A percentile compares a stretch with the other conserved stretches of the same genome.
Conservation (phyloP, 805 yeast genomes). For the Cyberlindnera japonica region DNA sequence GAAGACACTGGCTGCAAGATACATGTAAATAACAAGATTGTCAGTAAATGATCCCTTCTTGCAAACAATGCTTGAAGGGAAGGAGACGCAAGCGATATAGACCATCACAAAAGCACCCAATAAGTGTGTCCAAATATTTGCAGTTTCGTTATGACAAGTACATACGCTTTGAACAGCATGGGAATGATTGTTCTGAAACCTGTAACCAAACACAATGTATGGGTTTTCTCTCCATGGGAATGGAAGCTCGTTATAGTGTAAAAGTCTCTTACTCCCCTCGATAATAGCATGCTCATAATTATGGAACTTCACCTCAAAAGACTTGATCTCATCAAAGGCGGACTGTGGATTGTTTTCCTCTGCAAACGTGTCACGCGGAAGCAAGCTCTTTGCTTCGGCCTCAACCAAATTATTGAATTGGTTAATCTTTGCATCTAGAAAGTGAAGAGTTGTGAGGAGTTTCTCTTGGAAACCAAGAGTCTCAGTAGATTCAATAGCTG, state of each 20-base stretch:
- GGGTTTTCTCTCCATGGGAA: constrained; percentile 92
- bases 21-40: constrained; percentile 55
- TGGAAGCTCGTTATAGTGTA: constrained; percentile 86
- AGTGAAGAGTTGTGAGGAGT: constrained; percentile 34
- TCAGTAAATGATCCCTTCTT: constrained; percentile 36
- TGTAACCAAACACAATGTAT: constrained; percentile 77
- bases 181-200: constrained; percentile 65
- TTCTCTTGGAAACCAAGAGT: constrained; percentile 30
- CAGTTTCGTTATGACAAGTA: constrained; percentile 76
- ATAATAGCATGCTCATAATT: constrained; percentile 45
- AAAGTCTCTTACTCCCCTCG: constrained; percentile 42
- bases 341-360: constrained; percentile 14
- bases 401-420: constrained; percentile 35
- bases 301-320: constrained; percentile 35
- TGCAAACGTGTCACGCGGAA: constrained; percentile 10
- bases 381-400: constrained; percentile 20
- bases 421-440: constrained; percentile 38
- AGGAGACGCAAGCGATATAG: constrained; percentile 55
- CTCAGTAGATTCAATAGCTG: constrained; percentile 23
- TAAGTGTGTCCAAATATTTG: constrained; percentile 92
- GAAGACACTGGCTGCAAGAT: constrained; percentile 66
- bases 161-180: constrained; percentile 60
- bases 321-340: constrained; percentile 20
- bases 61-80: constrained; percentile 58
- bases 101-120: constrained; percentile 59